A percentile compares a stretch with the other conserved stretches of the same genome.
Conservation (phyloP, 495 filamentous ascomycete species). For the Pseudevernia furfuracea region DNA sequence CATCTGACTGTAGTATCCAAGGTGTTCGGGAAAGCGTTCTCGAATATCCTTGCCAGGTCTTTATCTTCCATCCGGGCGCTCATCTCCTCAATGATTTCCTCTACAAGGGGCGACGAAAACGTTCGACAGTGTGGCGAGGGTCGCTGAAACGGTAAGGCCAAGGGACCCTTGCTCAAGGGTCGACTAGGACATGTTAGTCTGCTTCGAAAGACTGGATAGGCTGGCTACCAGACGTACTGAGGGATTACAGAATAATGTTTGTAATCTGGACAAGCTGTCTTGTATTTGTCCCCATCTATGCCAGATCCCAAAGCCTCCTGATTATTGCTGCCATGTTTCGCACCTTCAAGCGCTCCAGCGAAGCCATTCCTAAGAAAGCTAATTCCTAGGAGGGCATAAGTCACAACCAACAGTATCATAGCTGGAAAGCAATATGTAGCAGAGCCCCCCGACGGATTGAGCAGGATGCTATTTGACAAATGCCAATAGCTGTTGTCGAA, state of each 20-base stretch:
- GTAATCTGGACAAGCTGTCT: constrained; percentile 44
- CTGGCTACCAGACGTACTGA: constrained; percentile 35
- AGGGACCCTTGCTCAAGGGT: constrained; percentile 70
- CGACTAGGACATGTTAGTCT: constrained; percentile 37
- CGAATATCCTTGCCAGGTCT: constrained; percentile 87
- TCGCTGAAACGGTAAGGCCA: constrained; percentile 83
- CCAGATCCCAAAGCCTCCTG: constrained; percentile 23
- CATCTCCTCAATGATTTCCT: constrained; percentile 78
- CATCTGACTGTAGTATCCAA: constrained; percentile 85
- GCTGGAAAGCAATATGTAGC: constrained; percentile 7
- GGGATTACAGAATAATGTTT: constrained; percentile 38
- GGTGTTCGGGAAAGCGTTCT: constrained; percentile 95
- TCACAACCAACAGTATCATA: constrained; percentile 11
- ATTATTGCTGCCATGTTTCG: constrained; percentile 11
- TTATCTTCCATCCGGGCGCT: constrained; percentile 72
- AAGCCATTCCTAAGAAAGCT: constrained; percentile 5
- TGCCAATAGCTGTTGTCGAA: not conserved
- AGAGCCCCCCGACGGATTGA: not conserved
- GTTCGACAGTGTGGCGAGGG: constrained; percentile 76
- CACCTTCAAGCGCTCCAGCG: not conserved
- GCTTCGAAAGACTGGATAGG: not conserved
- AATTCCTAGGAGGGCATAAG: constrained; percentile 8
- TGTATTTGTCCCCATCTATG: constrained; percentile 25
- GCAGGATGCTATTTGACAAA: not conserved
- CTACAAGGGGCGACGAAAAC: constrained; percentile 76